Evolutionary conservation across 441 rosid genomes (phyloP), one percentile per base, ranked within the genome.

Genomic region (Adansonia gregorii): DNA sequence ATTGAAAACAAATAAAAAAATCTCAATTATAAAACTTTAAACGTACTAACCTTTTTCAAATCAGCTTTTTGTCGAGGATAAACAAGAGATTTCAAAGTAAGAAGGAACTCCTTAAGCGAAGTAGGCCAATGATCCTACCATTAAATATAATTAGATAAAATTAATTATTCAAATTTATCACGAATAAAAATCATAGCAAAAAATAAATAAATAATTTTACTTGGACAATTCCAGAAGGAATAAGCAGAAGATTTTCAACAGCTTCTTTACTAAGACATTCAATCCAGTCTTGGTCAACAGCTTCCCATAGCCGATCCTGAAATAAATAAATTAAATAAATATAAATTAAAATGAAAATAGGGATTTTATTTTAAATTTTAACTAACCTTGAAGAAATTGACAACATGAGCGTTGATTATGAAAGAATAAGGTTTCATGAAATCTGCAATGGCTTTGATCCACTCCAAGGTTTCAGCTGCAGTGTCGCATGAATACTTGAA

Each of bases 251-350:
- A 77, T 87, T 88, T 52, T 86, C 84, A 58, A 83, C 85, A 17
- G 92, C 84, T 73, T 94, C 97, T 55, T 79, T 77, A 41, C 85
- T 84, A 55, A 94, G 84, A 85, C 97, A 92, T 12, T 88, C 88
- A 80, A 92, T 85, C 98, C 98, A 94, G 1, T 89, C 87, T 76
- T 79, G n/a, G 77, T 94, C 91, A 67, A 94, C 79, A 51, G 83
- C 87, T 86, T 93, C 94, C 98, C 98, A 93, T 39, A 86, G 90
- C 73, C 88, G 82, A 79, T 89, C 91, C 83, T 87, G 83, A 64
- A 69, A 72, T 14, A 10, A 65, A 71, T 10, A 48, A 51, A 8
- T 6, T 9, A 35, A 45, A 20, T 39, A 10, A 75, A 64, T 52
- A 49, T 8, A 46, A 17, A 39, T 63, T 63, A 10, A 6, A 39